Evolutionary conservation across 192 early-diverging fungal species (phyloP), one percentile per base, ranked within the genome.

Genomic region (Entomortierella beljakovae): DNA sequence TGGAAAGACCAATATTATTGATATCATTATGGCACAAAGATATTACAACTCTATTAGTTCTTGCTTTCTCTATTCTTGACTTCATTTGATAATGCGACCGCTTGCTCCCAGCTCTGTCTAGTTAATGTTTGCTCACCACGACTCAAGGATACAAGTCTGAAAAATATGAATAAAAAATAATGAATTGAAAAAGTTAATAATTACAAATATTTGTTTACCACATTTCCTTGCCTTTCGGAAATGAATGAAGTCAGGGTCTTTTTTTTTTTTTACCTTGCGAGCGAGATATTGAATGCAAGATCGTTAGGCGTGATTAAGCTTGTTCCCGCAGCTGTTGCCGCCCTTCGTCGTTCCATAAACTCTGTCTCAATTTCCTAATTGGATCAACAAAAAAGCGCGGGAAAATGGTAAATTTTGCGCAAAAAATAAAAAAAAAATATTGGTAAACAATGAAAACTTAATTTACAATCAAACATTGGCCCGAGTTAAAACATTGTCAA

Each of bases 321-420:
- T 26, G 75, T 70, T 26, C 66, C 66, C 10, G 62, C 68, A 22
- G 62, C 75, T 31, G 56, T 57, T 13, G 75, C 75, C 1, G 66
- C 75, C 49, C 65, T 79, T 37, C 75, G 75, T 28, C 70, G 67
- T 40, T 79, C 67, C 75, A 79, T 69, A 38, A 79, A 79, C 43
- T 79, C 75, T 16, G 49, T 69, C 34, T 79, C 75, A 50, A 79
- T 79, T 79, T 79, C 75, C 75, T 70, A 64, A 46, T 66, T 61
- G 1, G 49, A 53, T 31, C n/a, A 10, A 50, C 25, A 59, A 64
- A 77, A 77, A 77, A 63, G 67, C 55, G 61, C 66, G 68, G 68
- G 68, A 79, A 69, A 69, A 42, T 26, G 23, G 32, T 22, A 29
- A 50, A 29, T 32, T 20, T n/a, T 10, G 34, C 7, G 7, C 10